Conservation (phyloP, 352 stramenopile genomes). For the Pythium phragmiticola region DNA sequence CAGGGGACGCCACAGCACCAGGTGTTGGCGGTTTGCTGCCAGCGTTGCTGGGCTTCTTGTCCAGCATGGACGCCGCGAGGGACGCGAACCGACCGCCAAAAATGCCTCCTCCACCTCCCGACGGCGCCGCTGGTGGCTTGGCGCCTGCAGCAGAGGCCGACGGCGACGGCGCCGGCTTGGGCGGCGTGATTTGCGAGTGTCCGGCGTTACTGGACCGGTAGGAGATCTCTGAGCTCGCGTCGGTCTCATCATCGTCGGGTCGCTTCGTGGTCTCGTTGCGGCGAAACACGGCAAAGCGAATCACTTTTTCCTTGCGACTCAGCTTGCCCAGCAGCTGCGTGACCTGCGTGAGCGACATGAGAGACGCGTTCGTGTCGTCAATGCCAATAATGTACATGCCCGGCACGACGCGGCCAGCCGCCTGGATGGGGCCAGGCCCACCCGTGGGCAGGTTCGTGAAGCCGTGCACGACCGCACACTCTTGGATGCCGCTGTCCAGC, state of each 20-base stretch:
- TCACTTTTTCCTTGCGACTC: constrained; percentile 74
- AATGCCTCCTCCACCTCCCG: constrained; percentile 10
- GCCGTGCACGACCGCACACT: constrained; percentile 80
- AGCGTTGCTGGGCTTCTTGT: constrained; percentile 38
- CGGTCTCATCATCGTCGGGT: constrained; percentile 41
- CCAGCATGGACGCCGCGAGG: constrained; percentile 48
- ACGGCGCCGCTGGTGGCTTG: constrained; percentile 35
- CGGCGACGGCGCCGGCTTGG: constrained; percentile 21
- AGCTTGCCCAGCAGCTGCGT: constrained; percentile 73
- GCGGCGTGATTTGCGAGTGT: constrained; percentile 29
- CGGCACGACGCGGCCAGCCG: constrained; percentile 56
- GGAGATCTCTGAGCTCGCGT: constrained; percentile 43
- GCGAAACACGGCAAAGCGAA: constrained; percentile 76
- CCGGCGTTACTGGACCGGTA: constrained; percentile 28
- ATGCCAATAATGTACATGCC: constrained; percentile 89
- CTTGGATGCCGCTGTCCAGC: constrained; percentile 73
- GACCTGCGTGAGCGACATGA: constrained; percentile 70
- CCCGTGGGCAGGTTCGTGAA: constrained; percentile 67
- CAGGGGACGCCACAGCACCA: constrained; percentile 24
- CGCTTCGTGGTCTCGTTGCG: constrained; percentile 24
- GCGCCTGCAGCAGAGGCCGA: constrained; percentile 6
- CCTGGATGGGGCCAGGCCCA: constrained; percentile 62
- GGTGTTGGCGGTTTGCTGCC: constrained; percentile 13
- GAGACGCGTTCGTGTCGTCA: constrained; percentile 79
- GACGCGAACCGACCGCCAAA: constrained; percentile 68